phyloP scores from a whole-genome alignment of 306 rosid genomes.

The Prunus padus region DNA sequence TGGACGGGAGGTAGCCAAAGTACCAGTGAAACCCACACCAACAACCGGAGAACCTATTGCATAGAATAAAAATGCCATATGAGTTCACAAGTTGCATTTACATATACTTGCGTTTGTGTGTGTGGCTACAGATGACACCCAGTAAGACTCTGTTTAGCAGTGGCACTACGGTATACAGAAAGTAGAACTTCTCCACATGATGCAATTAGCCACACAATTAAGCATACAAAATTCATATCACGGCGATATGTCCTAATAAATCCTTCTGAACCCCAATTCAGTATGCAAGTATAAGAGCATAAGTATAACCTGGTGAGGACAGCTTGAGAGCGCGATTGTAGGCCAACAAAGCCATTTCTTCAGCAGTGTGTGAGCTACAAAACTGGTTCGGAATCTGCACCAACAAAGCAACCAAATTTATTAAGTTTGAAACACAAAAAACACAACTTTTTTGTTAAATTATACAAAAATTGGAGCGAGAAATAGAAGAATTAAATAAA shows the following conservation, averaged over 20 bases:
- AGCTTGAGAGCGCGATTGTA: constrained; percentile 96
- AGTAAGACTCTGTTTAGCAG: not conserved
- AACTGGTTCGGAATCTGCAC: constrained; percentile 68
- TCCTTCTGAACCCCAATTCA: no score
- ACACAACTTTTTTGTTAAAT: no score
- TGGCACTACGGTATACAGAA: not conserved
- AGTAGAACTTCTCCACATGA: not conserved
- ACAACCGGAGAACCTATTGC: constrained; percentile 71
- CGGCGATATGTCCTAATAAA: not conserved
- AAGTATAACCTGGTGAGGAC: constrained; percentile 62
- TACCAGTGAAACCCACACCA: constrained; percentile 88
- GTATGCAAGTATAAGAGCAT: not conserved
- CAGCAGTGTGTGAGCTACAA: constrained; percentile 62
- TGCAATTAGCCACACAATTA: not conserved
- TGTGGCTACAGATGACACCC: not conserved
- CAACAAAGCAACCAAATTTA: not conserved
- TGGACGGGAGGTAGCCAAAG: constrained; percentile 62
- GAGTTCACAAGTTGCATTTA: constrained; percentile 20
- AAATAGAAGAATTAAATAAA: not conserved
- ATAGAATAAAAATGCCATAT: constrained; percentile 20
- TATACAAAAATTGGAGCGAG: not conserved
- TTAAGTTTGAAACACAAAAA: not conserved
- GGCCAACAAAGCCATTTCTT: constrained; percentile 84
- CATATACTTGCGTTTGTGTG: not conserved
- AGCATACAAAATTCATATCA: not conserved